Base-by-base conservation (phyloP, 805 yeast genomes). In the Wickerhamomyces chaumierensis region DNA sequence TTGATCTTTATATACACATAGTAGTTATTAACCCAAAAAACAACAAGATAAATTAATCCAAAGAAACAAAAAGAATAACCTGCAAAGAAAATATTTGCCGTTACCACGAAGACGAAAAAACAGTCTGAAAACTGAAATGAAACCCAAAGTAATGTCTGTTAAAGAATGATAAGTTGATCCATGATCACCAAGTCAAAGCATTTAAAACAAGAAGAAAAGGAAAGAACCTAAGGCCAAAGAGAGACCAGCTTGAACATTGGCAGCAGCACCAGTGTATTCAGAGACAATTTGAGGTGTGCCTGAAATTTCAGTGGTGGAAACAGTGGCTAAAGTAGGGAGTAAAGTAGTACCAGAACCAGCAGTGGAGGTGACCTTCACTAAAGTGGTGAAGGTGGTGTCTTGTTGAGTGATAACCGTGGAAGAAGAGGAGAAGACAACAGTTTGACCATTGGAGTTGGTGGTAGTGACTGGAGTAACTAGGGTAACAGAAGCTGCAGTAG, bases 181-280 rank as follows among this genome's bases (percentile, higher is more conserved):
- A n/a, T n/a, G n/a, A n/a, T n/a, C n/a, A n/a, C n/a, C n/a, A 25
- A 13, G 7, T 25, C 33, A 31, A 31, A 41, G 6, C 23, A 21
- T 9, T 21, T 21, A 21, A 9, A 55, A 43, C 34, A 55, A 50
- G 42, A 51, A 50, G 54, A 44, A 51, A 29, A 56, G 47, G 38
- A 55, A 46, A 42, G 55, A 53, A 44, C 53, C 60, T 38, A 55
- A 39, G 41, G 53, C 58, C 25, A 51, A 41, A 36, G 56, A 42
- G 36, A 41, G 36, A 45, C 49, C 49, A 36, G 43, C 52, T 39
- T 40, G 44, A 19, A 49, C 43, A 45, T 47, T 45, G 35, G 47
- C 45, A 41, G 48, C 54, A 28, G 52, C 52, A 47, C 51, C 42
- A 9, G 35, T n/a, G 40, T 21, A 41, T 5, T 32, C 19, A 12